Evolutionary conservation across 106 monocot genomes (phyloP).

Genomic region (Agapanthus africanus): DNA sequence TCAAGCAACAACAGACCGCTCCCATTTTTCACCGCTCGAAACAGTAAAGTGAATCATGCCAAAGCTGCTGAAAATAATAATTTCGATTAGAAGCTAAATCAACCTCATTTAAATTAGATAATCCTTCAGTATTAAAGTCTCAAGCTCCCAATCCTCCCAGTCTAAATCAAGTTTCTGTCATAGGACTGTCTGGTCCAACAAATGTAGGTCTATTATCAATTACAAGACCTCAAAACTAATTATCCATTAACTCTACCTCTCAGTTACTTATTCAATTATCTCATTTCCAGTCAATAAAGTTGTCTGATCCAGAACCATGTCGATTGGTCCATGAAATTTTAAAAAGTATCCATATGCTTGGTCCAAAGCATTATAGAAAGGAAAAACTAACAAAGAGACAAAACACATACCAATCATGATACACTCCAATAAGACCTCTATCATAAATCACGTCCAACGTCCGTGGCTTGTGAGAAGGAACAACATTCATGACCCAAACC

Average conservation of each 20-base stretch:
- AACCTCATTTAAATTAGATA: neutral
- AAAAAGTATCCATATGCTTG: neutral
- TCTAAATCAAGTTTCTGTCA: neutral
- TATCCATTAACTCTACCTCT: neutral
- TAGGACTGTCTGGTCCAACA: neutral
- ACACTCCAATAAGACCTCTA: constrained; percentile 87
- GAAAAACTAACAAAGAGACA: neutral
- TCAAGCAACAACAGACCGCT: neutral
- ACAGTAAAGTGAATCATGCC: neutral
- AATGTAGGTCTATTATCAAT: neutral
- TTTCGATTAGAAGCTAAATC: neutral
- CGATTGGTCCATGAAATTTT: neutral
- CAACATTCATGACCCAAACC: constrained; percentile 93
- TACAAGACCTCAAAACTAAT: neutral
- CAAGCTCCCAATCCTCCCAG: neutral
- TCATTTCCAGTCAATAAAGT: neutral
- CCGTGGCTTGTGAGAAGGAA: constrained; percentile 70
- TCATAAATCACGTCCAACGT: constrained; percentile 80
- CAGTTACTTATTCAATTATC: neutral
- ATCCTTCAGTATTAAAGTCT: neutral
- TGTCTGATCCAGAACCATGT: neutral
- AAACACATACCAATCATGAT: constrained; percentile 80
- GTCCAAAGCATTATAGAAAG: neutral
- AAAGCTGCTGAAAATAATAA: neutral
- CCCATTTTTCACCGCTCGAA: neutral